A percentile compares a stretch with the other conserved stretches of the same genome.
phyloP scores from a whole-genome alignment of 2,329 filamentous ascomycete species.

The Beauveria bassiana region DNA sequence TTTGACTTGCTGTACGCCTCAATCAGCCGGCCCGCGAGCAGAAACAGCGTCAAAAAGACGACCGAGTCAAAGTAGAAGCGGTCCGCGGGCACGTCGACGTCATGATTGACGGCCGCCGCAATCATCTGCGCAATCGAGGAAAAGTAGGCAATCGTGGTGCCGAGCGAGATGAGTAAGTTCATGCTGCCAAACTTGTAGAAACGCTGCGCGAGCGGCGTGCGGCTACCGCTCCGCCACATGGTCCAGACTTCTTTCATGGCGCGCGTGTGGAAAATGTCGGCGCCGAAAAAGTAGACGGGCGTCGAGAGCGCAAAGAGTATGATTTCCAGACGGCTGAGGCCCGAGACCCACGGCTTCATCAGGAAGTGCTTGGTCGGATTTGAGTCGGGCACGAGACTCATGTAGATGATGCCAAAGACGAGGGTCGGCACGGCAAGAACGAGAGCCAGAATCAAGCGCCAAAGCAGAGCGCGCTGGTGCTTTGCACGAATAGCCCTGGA shows the following conservation, averaged over 20 bases:
- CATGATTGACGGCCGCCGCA: slow-evolving; percentile 43
- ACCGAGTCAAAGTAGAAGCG: slow-evolving; percentile 85
- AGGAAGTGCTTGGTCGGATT: slow-evolving; percentile 56
- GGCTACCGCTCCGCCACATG: slow-evolving; percentile 71
- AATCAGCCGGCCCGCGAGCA: slow-evolving; percentile 65
- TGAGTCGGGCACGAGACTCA: slow-evolving; percentile 63
- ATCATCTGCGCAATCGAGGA: slow-evolving; percentile 74
- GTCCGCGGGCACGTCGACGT: slow-evolving; percentile 32
- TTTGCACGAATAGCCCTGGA: slow-evolving; percentile 63
- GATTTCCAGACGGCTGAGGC: slow-evolving; percentile 70
- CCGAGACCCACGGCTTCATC: slow-evolving; percentile 62
- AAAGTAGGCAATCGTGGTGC: slow-evolving; percentile 80
- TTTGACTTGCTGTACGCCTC: slow-evolving; percentile 90
- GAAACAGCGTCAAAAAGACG: slow-evolving; percentile 82
- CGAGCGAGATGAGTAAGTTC: slow-evolving; percentile 87
- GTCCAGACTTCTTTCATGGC: slow-evolving; percentile 70
- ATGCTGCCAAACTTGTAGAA: slow-evolving; percentile 95
- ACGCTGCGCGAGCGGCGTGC: slow-evolving; percentile 61
- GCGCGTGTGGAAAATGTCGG: slow-evolving; percentile 75
- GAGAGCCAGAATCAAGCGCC: slow-evolving; percentile 63
- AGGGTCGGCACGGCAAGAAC: slow-evolving; percentile 73
- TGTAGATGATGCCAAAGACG: slow-evolving; percentile 81
- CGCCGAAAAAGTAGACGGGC: slow-evolving; percentile 78
- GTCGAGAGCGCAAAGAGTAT: slow-evolving; percentile 75
- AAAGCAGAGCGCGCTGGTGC: slow-evolving; percentile 61